Evolutionary conservation across 495 filamentous ascomycete genomes (phyloP), one percentile per base, ranked within the genome.

Genomic region (Penicillium fimorum): DNA sequence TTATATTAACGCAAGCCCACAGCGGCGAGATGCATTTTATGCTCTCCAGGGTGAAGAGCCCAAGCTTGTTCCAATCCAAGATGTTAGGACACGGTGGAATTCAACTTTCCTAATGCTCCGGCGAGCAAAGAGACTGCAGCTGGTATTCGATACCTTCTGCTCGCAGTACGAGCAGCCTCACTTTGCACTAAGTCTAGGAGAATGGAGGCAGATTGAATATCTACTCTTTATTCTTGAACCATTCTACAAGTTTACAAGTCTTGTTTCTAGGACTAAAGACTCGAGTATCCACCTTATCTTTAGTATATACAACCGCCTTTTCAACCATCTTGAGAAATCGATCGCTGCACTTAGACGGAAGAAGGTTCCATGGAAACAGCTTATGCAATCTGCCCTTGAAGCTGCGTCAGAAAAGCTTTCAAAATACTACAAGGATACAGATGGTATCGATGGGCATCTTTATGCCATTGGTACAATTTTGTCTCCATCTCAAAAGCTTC

Each of bases 61-160:
- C 35, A 58, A 50, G 27, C 40, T 56, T 17, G 18, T 55, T 42
- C 56, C 29, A 37, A 55, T 58, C 22, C 30, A 62, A 24, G 59
- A 62, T 56, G 18, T 62, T 5, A 41, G 9, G 1, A 32, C 9
- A 8, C 9, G 9, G 5, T 32, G 3, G 30, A 32, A 32, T 32
- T 32, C 9, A 1, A 53, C 37, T 4, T 56, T 49, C 11, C 13
- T 56, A 11, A 61, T 61, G 30, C 42, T 61, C n/a, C 12, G 37
- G 9, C 42, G 42, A 24, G 55, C 41, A 32, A 57, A 57, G n/a
- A 2, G 18, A n/a, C 43, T 57, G 15, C 5, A 30, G 47, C 7
- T 25, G n/a, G n/a, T 27, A 38, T 50, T 40, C 12, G 40, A 62
- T 40, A 15, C 30, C 18, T 58, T 37, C 33, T 45, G 3, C 11